Percentiles rank a stretch among this genome's conserved stretches.
Evolutionary conservation across 2,329 filamentous ascomycete species (phyloP).

Genomic region (Diaporthe vaccinii): DNA sequence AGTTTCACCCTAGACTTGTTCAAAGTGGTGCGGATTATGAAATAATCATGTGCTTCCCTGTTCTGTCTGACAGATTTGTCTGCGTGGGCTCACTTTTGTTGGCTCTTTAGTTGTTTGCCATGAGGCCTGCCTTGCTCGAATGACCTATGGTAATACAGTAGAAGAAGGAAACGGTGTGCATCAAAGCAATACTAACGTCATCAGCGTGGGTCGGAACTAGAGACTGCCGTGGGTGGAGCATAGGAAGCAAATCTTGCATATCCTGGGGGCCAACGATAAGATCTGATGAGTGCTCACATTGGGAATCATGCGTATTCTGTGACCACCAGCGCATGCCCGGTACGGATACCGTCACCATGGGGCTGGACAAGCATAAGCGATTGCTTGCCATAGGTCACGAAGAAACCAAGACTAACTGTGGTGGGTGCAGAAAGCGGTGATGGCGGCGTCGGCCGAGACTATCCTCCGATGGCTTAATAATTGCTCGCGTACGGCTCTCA

Average conservation of each 20-base stretch:
- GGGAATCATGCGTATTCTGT: background rate
- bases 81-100: background rate
- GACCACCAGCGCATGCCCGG: too few species aligned
- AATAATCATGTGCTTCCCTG: too few species aligned
- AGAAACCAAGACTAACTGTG: background rate
- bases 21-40: background rate
- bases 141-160: background rate
- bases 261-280: background rate
- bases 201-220: slow-evolving; percentile 11
- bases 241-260: slow-evolving; percentile 1
- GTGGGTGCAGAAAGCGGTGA: too few species aligned
- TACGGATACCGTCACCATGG: background rate
- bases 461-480: background rate
- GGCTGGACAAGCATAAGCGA: too few species aligned
- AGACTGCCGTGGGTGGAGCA: slow-evolving; percentile 4
- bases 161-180: background rate
- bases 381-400: too few species aligned
- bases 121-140: background rate
- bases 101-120: background rate
- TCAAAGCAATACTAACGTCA: background rate
- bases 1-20: background rate
- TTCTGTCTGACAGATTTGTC: background rate
- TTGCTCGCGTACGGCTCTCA: background rate
- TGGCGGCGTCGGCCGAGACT: background rate
- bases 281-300: slow-evolving; percentile 1